These are phyloP conservation scores for Daldinia grandis DNA, from an alignment of 495 filamentous ascomycete species.

Conservation along the genomic window DNA sequence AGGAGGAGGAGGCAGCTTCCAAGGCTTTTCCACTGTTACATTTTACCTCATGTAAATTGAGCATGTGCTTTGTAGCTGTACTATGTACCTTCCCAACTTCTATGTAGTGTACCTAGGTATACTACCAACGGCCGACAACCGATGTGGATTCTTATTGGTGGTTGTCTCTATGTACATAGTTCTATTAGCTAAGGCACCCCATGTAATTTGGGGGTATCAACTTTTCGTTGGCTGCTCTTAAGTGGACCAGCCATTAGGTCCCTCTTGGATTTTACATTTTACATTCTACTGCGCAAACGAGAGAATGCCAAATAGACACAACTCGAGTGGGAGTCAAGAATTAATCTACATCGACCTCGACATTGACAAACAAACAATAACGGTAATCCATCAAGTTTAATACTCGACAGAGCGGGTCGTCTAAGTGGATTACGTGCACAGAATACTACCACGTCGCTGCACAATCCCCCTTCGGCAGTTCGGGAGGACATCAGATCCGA, in stretches of 20 bases:
- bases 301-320: no score
- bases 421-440: slow-evolving; percentile 19
- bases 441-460: slow-evolving; percentile 9
- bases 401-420: slow-evolving; percentile 39
- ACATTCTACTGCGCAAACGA: no score
- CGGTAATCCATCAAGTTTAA: slow-evolving; percentile 38
- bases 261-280: no score
- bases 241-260: no score
- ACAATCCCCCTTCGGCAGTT: slow-evolving; percentile 22
- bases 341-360: not conserved
- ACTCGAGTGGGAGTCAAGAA: no score
- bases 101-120: no score
- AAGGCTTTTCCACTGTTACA: not conserved
- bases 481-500: slow-evolving; percentile 27
- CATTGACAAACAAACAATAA: not conserved
- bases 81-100: not conserved
- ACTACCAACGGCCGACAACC: not conserved
- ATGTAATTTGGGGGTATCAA: not conserved
- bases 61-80: not conserved
- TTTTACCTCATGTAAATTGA: not conserved
- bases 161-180: not conserved
- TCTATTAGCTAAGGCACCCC: not conserved
- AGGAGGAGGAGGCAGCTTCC: no score
- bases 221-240: no score
- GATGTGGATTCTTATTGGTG: not conserved